phyloP scores from a whole-genome alignment of 2,329 filamentous ascomycete species.

The Talaromyces sp. region DNA sequence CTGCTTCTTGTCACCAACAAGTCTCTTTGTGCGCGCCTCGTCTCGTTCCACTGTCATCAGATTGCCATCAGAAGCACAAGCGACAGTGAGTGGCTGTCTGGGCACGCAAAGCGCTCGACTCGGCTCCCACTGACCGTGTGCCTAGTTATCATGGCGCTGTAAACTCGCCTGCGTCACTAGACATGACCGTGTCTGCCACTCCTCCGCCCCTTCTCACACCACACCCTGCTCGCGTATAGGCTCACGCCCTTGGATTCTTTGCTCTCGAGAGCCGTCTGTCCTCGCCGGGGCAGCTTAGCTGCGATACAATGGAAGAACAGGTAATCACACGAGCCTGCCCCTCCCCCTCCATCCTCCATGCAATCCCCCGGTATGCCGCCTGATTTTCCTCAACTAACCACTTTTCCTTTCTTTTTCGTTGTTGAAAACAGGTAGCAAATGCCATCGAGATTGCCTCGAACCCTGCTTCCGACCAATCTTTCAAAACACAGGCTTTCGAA shows the following conservation, averaged over 20 bases:
- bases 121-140: not conserved
- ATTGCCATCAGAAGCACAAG: not conserved
- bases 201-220: not conserved
- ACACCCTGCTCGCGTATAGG: not conserved
- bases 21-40: not conserved
- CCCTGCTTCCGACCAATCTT: slow-evolving; percentile 64
- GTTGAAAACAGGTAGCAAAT: slow-evolving; percentile 66
- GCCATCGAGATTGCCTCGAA: slow-evolving; percentile 93
- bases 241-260: not conserved
- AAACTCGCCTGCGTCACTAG: slow-evolving; percentile 6
- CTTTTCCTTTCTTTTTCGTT: not conserved
- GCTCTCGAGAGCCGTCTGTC: slow-evolving; percentile 16
- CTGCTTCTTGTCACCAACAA: not conserved
- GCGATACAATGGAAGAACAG: slow-evolving; percentile 39
- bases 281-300: slow-evolving; percentile 28
- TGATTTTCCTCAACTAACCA: not conserved
- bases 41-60: not conserved
- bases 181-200: slow-evolving; percentile 5
- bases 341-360: slow-evolving; percentile 15
- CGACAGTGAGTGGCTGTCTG: not conserved
- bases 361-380: slow-evolving; percentile 11
- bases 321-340: slow-evolving; percentile 20
- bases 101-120: not conserved
- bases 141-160: slow-evolving; percentile 3
- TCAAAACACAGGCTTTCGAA: slow-evolving; percentile 69